Percentiles rank a stretch among this genome's conserved stretches.
Evolutionary conservation across 2,329 filamentous ascomycete species (phyloP).

Genomic region (Dryadomyces quercivorus): DNA sequence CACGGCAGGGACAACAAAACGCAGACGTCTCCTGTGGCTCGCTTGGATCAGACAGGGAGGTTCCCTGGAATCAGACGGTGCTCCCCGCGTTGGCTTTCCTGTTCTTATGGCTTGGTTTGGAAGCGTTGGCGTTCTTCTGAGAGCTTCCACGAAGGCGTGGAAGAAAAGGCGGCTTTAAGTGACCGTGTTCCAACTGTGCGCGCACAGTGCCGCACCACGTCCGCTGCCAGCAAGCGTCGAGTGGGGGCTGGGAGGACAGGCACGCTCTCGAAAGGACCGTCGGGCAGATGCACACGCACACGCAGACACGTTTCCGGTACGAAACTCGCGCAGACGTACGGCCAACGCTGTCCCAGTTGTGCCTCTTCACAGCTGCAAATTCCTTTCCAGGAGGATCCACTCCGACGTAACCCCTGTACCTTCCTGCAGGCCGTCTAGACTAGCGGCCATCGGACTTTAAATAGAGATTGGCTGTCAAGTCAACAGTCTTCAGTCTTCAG

Average conservation of each 20-base stretch:
- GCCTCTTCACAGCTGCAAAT: too few relatives aligned
- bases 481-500: not conserved
- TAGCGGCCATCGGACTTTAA: not conserved
- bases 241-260: too few relatives aligned
- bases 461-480: not conserved
- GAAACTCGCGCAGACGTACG: too few relatives aligned
- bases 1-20: too few relatives aligned
- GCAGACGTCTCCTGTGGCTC: too few relatives aligned
- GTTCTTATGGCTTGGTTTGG: not conserved
- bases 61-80: not conserved
- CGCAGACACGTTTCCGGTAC: too few relatives aligned
- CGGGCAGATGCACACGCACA: too few relatives aligned
- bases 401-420: not conserved
- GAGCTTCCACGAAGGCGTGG: conserved; percentile 12
- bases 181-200: conserved; percentile 1
- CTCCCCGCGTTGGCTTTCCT: not conserved
- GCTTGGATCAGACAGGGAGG: too few relatives aligned
- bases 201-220: not conserved
- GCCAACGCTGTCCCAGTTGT: too few relatives aligned
- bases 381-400: too few relatives aligned
- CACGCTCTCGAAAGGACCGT: too few relatives aligned
- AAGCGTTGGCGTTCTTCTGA: conserved; percentile 9
- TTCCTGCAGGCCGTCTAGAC: not conserved
- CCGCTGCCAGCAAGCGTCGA: not conserved
- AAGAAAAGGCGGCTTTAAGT: not conserved